Conservation (phyloP, 345 rosid genomes). For the Eucalyptus curtisii region DNA sequence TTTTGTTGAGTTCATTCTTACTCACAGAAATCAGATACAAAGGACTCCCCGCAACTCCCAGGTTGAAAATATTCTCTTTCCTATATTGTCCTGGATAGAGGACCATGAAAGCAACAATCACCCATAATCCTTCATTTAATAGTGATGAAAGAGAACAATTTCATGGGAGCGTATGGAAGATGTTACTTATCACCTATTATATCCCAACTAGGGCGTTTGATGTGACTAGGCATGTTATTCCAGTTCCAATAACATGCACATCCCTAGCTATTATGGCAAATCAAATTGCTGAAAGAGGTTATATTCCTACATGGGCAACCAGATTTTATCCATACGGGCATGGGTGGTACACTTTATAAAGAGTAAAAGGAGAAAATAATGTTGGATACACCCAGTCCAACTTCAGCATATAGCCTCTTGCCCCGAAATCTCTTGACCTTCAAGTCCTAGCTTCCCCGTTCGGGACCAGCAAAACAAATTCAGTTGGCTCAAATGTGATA, state of each 20-base stretch:
- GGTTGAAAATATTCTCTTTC: constrained; percentile 21
- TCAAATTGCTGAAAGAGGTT: background rate
- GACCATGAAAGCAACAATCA: background rate
- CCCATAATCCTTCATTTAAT: background rate
- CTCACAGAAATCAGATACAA: constrained; percentile 35
- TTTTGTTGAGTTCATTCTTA: constrained; percentile 45
- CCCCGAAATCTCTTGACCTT: background rate
- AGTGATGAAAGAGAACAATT: background rate
- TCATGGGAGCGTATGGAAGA: background rate
- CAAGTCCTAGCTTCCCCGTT: background rate
- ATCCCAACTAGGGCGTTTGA: background rate
- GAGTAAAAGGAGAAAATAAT: background rate
- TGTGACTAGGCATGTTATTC: background rate
- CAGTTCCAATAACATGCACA: background rate
- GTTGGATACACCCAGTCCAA: background rate
- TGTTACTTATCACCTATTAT: background rate
- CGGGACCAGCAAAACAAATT: background rate
- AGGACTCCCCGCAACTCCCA: constrained; percentile 40
- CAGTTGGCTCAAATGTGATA: no score
- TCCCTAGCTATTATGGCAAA: background rate
- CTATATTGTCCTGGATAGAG: background rate
- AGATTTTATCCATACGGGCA: background rate
- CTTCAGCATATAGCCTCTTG: background rate
- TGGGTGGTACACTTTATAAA: background rate
- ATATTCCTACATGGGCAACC: background rate